These are phyloP conservation scores for Domatiomyces globalis DNA, from an alignment of 2,329 filamentous ascomycete genomes.

Conservation along the genomic window DNA sequence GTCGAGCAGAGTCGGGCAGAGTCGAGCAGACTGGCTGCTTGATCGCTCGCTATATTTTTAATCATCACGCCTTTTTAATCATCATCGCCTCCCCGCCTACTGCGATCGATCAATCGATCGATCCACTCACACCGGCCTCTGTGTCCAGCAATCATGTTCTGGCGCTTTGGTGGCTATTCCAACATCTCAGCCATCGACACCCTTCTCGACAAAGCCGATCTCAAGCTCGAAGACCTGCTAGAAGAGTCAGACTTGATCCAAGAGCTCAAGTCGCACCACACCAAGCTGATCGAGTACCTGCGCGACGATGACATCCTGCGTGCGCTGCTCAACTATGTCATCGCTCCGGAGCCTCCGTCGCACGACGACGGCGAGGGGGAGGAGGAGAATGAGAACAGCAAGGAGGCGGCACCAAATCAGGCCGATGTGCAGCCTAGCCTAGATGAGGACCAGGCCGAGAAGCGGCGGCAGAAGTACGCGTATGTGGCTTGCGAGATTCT, in stretches of 20 bases:
- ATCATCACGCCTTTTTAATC: too few species aligned
- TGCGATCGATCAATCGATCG: too few species aligned
- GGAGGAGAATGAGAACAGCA: constrained; percentile 21
- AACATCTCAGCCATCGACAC: constrained; percentile 93
- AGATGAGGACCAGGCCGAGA: constrained; percentile 62
- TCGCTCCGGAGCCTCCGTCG: constrained; percentile 46
- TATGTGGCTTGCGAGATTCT: constrained; percentile 87
- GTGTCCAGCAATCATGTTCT: constrained; percentile 66
- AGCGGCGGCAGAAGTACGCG: constrained; percentile 82
- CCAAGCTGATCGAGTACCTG: constrained; percentile 91
- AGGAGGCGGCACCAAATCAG: constrained; percentile 14
- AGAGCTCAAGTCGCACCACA: constrained; percentile 96
- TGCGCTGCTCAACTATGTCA: constrained; percentile 78
- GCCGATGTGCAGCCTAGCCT: constrained; percentile 14
- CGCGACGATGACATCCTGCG: constrained; percentile 75
- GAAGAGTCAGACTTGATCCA: constrained; percentile 94
- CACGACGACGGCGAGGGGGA: constrained; percentile 37
- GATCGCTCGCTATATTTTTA: not conserved
- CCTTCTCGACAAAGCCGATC: constrained; percentile 88
- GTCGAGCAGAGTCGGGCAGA: too few species aligned
- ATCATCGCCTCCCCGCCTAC: not conserved
- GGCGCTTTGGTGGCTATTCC: constrained; percentile 98
- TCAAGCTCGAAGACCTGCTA: constrained; percentile 86
- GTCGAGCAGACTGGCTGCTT: not conserved
- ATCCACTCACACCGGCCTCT: too few species aligned